Base-by-base conservation (phyloP, 225 moss, liverwort and hornwort genomes). In the Bryoerythrophyllum caledonicum region DNA sequence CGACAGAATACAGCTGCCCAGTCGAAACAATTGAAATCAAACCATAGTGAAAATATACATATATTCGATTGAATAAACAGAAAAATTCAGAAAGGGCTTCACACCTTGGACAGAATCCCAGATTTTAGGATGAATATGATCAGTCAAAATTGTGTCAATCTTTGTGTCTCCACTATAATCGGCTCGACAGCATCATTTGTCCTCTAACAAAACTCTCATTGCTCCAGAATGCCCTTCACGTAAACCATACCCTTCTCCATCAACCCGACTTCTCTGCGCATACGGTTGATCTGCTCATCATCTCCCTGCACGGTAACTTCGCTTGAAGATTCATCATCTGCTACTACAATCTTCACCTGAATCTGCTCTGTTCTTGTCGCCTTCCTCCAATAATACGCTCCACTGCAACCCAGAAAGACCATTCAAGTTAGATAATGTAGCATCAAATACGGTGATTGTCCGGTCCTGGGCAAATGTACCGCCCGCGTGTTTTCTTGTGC, bases 231-330 rank as follows among this genome's bases (percentile, higher is more conserved):
- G 35, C 93, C 99, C 75, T 92, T 99, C 61, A 99, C 99, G 32
- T 93, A 93, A 8, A 99, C 95, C 99, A 99, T 99, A 77, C 87
- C 99, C 80, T 95, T 99, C 81, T 99, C 99, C 99, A 93, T 95
- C 1, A 91, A 79, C 23, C 79, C 91, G 17, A 95, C 74, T 60
- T 99, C 99, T 83, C 95, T 86, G 34, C 93, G 93, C 79, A 99
- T 84, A 16, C 89, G 88, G 76, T 99, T 95, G 54, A 99, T 79
- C 76, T 95, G 95, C 80, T 95, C 95, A 77, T 99, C 99, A 21
- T 99, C 91, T 48, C 95, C 99, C 86, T 99, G 99, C 44, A 91
- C 85, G 59, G 86, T 67, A 21, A 99, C 88, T 75, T 99, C 99
- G 28, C 91, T 93, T 27, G 89, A 99, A 19, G 84, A 48, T 66